Percentiles rank a stretch among this genome's conserved stretches.
phyloP scores from a whole-genome alignment of 1,139 yeast species.

The Saccharomyces pastorianus region DNA sequence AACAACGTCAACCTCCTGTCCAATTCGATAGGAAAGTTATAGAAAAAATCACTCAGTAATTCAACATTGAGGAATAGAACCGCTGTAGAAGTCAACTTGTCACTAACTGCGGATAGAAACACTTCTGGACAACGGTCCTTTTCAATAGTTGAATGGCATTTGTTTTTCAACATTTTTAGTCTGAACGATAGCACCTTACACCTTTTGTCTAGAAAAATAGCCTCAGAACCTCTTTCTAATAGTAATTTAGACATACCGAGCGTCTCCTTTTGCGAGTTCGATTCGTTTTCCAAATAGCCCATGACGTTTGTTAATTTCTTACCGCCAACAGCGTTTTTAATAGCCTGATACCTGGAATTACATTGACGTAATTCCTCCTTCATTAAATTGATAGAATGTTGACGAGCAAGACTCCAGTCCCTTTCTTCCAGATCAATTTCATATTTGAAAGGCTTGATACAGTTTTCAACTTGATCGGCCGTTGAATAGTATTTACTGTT shows the following conservation, averaged over 20 bases:
- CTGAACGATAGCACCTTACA: conserved; percentile 63
- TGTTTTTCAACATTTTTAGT: conserved; percentile 64
- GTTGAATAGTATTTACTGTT: conserved; percentile 78
- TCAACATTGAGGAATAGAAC: conserved; percentile 90
- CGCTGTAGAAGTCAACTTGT: conserved; percentile 86
- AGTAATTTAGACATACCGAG: conserved; percentile 70
- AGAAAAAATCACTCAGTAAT: conserved; percentile 85
- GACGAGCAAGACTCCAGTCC: conserved; percentile 82
- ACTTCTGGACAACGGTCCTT: conserved; percentile 92
- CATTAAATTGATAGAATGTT: conserved; percentile 62
- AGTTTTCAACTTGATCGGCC: conserved; percentile 96
- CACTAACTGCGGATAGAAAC: conserved; percentile 85
- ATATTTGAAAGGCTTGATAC: conserved; percentile 94
- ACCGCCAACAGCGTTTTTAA: conserved; percentile 71
- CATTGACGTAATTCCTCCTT: conserved; percentile 85
- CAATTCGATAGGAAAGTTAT: conserved; percentile 89
- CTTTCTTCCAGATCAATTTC: conserved; percentile 94
- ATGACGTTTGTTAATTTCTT: conserved; percentile 77
- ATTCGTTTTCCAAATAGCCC: conserved; percentile 53
- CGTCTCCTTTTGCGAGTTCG: conserved; percentile 46
- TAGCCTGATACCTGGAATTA: conserved; percentile 50
- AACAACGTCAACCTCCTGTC: conserved; percentile 66
- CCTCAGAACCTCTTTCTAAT: conserved; percentile 72
- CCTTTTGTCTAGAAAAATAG: conserved; percentile 72
- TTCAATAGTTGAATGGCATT: conserved; percentile 70